Evolutionary conservation across 2,329 filamentous ascomycete species (phyloP).

Genomic region (Xylaria sp.): DNA sequence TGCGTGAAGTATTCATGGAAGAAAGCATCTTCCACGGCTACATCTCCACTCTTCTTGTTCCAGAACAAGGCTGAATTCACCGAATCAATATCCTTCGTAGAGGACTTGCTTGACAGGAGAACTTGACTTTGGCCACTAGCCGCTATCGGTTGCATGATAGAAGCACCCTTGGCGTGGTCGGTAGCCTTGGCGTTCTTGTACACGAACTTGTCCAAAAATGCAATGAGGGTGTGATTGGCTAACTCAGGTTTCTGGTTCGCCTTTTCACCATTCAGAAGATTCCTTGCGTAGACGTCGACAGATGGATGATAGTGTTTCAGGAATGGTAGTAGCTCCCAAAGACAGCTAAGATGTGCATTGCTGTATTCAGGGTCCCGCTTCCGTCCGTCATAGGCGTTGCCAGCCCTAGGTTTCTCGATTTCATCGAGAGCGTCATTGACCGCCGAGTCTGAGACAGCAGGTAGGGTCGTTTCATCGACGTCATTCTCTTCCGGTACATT

Average conservation of each 20-base stretch:
- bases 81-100: slow-evolving; percentile 51
- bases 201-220: slow-evolving; percentile 98
- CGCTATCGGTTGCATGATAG: slow-evolving; percentile 94
- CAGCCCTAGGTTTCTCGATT: slow-evolving; percentile 42
- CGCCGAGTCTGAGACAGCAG: slow-evolving; percentile 57
- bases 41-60: slow-evolving; percentile 87
- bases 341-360: slow-evolving; percentile 90
- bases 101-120: slow-evolving; percentile 64
- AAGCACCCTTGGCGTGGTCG: slow-evolving; percentile 76
- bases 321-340: slow-evolving; percentile 92
- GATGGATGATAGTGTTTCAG: slow-evolving; percentile 91
- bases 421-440: slow-evolving; percentile 40
- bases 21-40: slow-evolving; percentile 93
- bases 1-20: slow-evolving; percentile 97
- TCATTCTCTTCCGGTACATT: slow-evolving; percentile 83
- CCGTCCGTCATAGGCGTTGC: slow-evolving; percentile 78
- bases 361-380: slow-evolving; percentile 93
- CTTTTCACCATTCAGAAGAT: slow-evolving; percentile 74
- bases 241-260: slow-evolving; percentile 91
- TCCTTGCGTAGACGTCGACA: slow-evolving; percentile 82
- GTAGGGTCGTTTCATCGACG: slow-evolving; percentile 73
- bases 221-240: slow-evolving; percentile 87
- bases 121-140: slow-evolving; percentile 65
- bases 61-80: slow-evolving; percentile 93
- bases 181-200: slow-evolving; percentile 90